Percentiles rank a stretch among this genome's conserved stretches.
Conservation (phyloP, 441 rosid genomes). For the Pelargonium fulgidum region DNA sequence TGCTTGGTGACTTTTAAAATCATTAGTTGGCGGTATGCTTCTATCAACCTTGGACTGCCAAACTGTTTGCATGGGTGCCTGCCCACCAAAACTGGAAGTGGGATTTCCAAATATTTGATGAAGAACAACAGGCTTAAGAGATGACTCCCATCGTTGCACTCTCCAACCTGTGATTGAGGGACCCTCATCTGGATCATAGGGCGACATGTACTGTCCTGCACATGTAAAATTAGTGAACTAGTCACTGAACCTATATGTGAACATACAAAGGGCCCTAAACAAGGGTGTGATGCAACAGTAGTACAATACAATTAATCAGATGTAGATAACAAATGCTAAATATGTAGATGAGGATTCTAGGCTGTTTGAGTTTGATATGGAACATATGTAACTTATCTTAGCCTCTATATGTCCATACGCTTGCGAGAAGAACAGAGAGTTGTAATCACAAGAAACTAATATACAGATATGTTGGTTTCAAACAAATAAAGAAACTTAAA, state of each 20-base stretch:
- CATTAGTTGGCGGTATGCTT: slow-evolving; percentile 84
- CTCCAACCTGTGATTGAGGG: slow-evolving; percentile 99
- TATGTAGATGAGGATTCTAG: too few relatives aligned
- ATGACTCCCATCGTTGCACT: slow-evolving; percentile 99
- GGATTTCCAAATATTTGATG: slow-evolving; percentile 98
- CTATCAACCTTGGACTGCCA: slow-evolving; percentile 96
- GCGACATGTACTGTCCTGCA: slow-evolving; percentile 99
- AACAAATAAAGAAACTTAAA: not conserved
- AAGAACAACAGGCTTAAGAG: slow-evolving; percentile 94
- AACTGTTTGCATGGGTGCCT: slow-evolving; percentile 94
- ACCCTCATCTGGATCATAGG: slow-evolving; percentile 99
- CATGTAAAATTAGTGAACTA: slow-evolving; percentile 15
- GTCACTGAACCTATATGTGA: not conserved
- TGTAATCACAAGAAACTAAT: not conserved
- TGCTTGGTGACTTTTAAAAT: slow-evolving; percentile 60
- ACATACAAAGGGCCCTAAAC: not conserved
- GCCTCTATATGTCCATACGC: not conserved
- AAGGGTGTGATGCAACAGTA: not conserved
- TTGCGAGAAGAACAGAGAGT: not conserved
- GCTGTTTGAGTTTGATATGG: not conserved
- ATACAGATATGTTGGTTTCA: not conserved
- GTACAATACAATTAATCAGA: not conserved
- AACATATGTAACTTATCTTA: not conserved
- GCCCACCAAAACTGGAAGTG: slow-evolving; percentile 87
- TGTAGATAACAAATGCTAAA: not conserved